phyloP scores from a whole-genome alignment of 805 yeast genomes.

The Wickerhamiella occidentalis region DNA sequence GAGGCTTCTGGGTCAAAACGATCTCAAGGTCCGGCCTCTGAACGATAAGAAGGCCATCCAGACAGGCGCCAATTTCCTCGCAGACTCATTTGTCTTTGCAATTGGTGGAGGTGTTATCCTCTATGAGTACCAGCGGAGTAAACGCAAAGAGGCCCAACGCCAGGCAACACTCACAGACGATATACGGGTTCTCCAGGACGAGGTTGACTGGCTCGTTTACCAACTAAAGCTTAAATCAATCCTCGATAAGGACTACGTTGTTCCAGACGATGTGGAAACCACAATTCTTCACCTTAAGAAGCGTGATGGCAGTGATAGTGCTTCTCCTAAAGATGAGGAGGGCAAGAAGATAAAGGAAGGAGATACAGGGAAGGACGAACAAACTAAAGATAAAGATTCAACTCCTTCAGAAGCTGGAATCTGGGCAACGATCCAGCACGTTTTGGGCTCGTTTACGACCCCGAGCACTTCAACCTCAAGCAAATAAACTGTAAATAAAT shows the following conservation, averaged over 20 bases:
- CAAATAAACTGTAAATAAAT: too few species aligned
- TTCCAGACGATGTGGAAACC: slow-evolving; percentile 39
- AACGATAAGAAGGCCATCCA: slow-evolving; percentile 76
- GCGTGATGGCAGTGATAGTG: slow-evolving; percentile 11
- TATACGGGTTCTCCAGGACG: slow-evolving; percentile 54
- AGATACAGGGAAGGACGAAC: too few species aligned
- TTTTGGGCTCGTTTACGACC: too few species aligned
- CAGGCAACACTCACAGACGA: slow-evolving; percentile 63
- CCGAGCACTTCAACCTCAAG: too few species aligned
- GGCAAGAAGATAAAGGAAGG: not conserved
- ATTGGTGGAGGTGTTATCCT: slow-evolving; percentile 70
- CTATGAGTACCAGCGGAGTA: slow-evolving; percentile 56
- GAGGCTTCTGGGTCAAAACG: slow-evolving; percentile 44
- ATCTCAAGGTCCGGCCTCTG: slow-evolving; percentile 54
- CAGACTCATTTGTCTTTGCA: slow-evolving; percentile 63
- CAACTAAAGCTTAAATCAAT: slow-evolving; percentile 28
- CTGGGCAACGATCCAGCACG: not conserved
- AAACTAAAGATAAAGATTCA: too few species aligned
- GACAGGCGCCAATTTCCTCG: slow-evolving; percentile 64
- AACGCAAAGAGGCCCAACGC: slow-evolving; percentile 49
- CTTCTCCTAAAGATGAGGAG: not conserved
- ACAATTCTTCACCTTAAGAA: slow-evolving; percentile 28
- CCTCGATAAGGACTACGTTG: slow-evolving; percentile 31
- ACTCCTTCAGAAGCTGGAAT: not conserved
- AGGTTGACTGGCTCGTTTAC: slow-evolving; percentile 43